phyloP scores from a whole-genome alignment of 2,329 filamentous ascomycete genomes.

The Cladosporium sp. region DNA sequence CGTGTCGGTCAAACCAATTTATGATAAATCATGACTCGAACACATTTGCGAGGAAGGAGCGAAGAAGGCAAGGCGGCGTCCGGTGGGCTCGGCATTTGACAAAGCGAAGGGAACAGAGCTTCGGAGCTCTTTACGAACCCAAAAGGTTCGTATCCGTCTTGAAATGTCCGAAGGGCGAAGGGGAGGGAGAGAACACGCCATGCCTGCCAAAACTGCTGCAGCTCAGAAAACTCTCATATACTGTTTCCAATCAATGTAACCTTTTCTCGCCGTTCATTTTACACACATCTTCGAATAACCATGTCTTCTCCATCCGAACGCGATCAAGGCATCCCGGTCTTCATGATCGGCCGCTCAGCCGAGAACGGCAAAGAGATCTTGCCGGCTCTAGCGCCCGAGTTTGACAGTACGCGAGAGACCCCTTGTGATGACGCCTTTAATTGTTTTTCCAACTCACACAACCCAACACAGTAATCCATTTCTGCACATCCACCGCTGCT shows the following conservation, averaged over 20 bases:
- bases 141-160: constrained; percentile 5
- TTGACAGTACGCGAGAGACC: constrained; percentile 10
- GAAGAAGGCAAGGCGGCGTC: neutral
- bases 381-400: constrained; percentile 10
- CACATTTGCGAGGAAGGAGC: neutral
- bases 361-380: constrained; percentile 10
- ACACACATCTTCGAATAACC: neutral
- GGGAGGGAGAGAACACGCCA: neutral
- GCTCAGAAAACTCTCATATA: neutral
- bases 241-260: neutral
- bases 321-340: constrained; percentile 11
- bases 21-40: neutral
- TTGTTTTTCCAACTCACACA: neutral
- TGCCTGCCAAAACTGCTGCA: neutral
- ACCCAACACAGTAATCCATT: constrained; percentile 2
- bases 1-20: neutral
- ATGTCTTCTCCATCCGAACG: neutral
- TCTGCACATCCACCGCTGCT: constrained; percentile 13
- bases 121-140: neutral
- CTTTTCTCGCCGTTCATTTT: neutral
- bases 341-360: constrained; percentile 16
- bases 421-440: neutral
- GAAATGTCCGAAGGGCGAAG: constrained; percentile 4
- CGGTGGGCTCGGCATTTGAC: constrained; percentile 1
- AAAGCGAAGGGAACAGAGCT: neutral